A percentile compares a stretch with the other conserved stretches of the same genome.
These are phyloP conservation scores for Lodderomyces metapsilosis DNA, from an alignment of 1,139 yeast species.

Conservation along the genomic window DNA sequence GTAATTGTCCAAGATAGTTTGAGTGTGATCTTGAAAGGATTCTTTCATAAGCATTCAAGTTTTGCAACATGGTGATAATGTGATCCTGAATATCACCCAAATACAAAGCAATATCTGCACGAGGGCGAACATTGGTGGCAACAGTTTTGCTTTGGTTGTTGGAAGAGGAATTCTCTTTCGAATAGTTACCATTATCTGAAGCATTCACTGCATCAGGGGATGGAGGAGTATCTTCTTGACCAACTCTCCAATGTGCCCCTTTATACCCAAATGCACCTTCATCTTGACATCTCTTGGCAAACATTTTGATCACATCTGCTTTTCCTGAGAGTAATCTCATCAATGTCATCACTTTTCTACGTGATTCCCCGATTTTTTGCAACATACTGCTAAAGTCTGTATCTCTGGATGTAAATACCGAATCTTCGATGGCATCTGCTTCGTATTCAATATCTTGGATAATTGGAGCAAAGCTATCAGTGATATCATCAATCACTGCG, in stretches of 20 bases:
- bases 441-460: conserved; percentile 82
- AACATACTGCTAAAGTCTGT: conserved; percentile 68
- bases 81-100: conserved; percentile 98
- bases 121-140: conserved; percentile 52
- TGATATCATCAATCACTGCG: conserved; percentile 87
- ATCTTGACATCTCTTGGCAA: conserved; percentile 94
- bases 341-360: conserved; percentile 81
- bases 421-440: conserved; percentile 87
- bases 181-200: background rate
- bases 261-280: conserved; percentile 18
- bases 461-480: conserved; percentile 89
- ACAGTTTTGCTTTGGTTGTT: background rate
- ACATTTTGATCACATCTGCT: conserved; percentile 96
- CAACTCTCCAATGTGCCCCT: conserved; percentile 8
- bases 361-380: conserved; percentile 77
- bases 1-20: conserved; percentile 89
- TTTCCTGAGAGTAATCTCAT: conserved; percentile 89
- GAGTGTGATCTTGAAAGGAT: conserved; percentile 90
- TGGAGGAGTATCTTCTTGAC: background rate
- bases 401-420: conserved; percentile 38
- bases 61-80: conserved; percentile 93
- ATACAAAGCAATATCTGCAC: conserved; percentile 83
- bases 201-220: background rate
- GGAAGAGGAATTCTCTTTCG: background rate
- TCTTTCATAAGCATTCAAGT: conserved; percentile 84